Percentiles rank a stretch among this genome's conserved stretches.
Conservation (phyloP, 1,284 basidiomycete genomes). For the Rhodotorula sp. region DNA sequence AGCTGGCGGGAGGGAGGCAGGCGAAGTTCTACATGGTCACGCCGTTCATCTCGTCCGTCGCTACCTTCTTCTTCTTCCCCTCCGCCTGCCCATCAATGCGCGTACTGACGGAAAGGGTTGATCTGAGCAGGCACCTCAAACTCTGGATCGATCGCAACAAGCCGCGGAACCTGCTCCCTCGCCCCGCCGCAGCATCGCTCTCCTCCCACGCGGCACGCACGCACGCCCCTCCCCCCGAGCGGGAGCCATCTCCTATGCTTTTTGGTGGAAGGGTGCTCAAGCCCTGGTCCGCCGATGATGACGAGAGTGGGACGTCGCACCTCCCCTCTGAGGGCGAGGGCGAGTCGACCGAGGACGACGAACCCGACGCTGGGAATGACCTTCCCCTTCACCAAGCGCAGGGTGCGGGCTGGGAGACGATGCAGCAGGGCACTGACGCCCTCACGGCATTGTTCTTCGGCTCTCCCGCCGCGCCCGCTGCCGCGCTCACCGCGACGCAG, state of each 20-base stretch:
- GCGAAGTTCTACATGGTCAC: conserved; percentile 94
- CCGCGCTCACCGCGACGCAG: conserved; percentile 7
- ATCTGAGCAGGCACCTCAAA: conserved; percentile 45
- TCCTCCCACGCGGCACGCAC: background rate
- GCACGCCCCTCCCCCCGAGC: conserved; percentile 3
- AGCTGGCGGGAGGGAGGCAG: conserved; percentile 47
- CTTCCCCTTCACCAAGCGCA: too few relatives aligned
- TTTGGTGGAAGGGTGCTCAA: background rate
- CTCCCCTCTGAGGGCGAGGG: conserved; percentile 15
- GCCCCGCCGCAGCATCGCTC: background rate
- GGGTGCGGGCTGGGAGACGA: conserved; percentile 21
- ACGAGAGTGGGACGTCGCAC: conserved; percentile 25
- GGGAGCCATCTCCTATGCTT: background rate
- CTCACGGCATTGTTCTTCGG: conserved; percentile 44
- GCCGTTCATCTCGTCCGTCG: conserved; percentile 83
- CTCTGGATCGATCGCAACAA: conserved; percentile 42
- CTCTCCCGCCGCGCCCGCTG: background rate
- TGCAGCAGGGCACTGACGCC: conserved; percentile 36
- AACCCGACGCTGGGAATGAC: too few relatives aligned
- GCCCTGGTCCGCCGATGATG: conserved; percentile 10
- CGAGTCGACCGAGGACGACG: background rate
- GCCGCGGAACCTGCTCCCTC: conserved; percentile 24
- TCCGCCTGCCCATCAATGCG: too few relatives aligned
- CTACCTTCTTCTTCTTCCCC: background rate
- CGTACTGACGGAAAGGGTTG: too few relatives aligned